phyloP scores from a whole-genome alignment of 2,329 filamentous ascomycete genomes.

The Fusarium longipes region DNA sequence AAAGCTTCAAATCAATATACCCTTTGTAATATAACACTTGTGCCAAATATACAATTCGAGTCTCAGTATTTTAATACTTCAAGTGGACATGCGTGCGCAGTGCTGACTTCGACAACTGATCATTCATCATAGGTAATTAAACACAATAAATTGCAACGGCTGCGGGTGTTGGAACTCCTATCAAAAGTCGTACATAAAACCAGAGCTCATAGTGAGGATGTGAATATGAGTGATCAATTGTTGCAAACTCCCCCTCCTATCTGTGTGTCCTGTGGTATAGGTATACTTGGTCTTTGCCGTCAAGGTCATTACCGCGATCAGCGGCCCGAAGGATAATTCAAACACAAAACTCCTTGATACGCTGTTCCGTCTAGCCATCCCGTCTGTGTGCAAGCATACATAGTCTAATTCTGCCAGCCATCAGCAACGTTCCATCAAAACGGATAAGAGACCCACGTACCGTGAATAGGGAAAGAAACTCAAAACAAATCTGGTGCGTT shows the following conservation, averaged over 20 bases:
- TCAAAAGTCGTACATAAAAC: conserved; percentile 27
- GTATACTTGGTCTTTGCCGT: conserved; percentile 42
- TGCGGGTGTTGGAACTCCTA: conserved; percentile 17
- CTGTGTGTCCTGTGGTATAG: conserved; percentile 26
- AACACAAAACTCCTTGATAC: conserved; percentile 36
- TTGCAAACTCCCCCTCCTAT: conserved; percentile 27
- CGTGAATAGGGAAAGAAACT: conserved; percentile 32
- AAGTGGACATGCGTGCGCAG: not conserved
- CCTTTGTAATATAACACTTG: conserved; percentile 11
- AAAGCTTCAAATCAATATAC: conserved; percentile 7
- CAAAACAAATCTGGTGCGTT: conserved; percentile 27
- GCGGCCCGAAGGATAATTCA: conserved; percentile 25
- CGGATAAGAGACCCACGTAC: conserved; percentile 16
- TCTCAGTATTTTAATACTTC: not conserved
- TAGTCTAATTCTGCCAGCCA: conserved; percentile 31
- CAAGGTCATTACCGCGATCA: conserved; percentile 36
- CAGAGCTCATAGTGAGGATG: conserved; percentile 23
- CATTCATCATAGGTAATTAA: not conserved
- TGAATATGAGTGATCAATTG: conserved; percentile 16
- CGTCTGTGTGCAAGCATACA: conserved; percentile 13
- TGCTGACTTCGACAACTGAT: not conserved
- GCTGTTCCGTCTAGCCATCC: conserved; percentile 35
- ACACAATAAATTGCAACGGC: conserved; percentile 18
- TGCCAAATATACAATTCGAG: not conserved
- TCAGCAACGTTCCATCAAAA: conserved; percentile 12